Percentiles rank a stretch among this genome's conserved stretches.
Conservation (phyloP, 345 rosid genomes). For the Eucalyptus marginata region DNA sequence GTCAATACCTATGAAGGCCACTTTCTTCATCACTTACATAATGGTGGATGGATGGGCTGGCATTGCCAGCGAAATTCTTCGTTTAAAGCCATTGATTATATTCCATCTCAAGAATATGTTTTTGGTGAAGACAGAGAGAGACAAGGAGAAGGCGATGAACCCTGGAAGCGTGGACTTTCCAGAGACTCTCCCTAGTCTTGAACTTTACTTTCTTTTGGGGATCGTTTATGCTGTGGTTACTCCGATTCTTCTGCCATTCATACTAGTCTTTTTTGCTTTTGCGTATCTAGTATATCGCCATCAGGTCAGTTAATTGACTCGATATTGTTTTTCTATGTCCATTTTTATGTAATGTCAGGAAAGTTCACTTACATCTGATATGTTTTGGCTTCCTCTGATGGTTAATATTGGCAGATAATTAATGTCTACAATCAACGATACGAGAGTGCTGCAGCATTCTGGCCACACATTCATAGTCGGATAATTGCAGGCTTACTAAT, state of each 20-base stretch:
- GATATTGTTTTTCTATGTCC: background rate
- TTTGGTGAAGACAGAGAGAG: constrained; percentile 82
- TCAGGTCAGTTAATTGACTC: constrained; percentile 46
- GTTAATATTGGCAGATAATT: constrained; percentile 42
- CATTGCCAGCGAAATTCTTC: constrained; percentile 86
- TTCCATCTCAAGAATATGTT: constrained; percentile 92
- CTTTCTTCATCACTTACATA: constrained; percentile 89
- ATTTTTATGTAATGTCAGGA: background rate
- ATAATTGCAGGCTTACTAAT: constrained; percentile 77
- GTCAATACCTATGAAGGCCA: constrained; percentile 97
- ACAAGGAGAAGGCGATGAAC: constrained; percentile 76
- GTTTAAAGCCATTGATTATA: constrained; percentile 69
- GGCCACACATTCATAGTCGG: constrained; percentile 94
- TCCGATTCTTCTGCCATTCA: constrained; percentile 93
- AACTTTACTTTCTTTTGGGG: constrained; percentile 90
- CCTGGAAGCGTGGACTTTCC: constrained; percentile 80
- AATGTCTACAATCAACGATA: constrained; percentile 89
- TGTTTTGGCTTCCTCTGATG: background rate
- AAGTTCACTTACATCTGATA: background rate
- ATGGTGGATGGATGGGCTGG: constrained; percentile 99
- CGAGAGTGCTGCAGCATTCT: constrained; percentile 94
- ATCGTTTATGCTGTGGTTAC: constrained; percentile 88
- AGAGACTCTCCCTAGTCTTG: constrained; percentile 83
- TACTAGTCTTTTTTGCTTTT: constrained; percentile 76
- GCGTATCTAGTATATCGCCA: constrained; percentile 95